A percentile compares a stretch with the other conserved stretches of the same genome.
Evolutionary conservation across 2,329 filamentous ascomycete genomes (phyloP).

Genomic region (Sporothrix brasiliensis): DNA sequence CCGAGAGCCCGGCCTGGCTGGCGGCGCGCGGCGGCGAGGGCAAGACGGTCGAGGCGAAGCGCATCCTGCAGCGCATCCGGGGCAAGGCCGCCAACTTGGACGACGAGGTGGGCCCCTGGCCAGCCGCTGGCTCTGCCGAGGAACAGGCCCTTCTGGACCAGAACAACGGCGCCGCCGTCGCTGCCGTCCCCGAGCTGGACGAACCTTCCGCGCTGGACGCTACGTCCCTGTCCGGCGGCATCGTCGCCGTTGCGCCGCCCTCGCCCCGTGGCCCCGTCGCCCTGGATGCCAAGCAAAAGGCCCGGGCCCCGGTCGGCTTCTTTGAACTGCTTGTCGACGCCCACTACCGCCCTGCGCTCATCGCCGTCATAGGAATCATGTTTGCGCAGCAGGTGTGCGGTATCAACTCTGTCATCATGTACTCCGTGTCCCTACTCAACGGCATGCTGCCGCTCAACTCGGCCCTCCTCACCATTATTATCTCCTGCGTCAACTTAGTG

Average conservation of each 20-base stretch:
- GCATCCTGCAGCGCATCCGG: slow-evolving; percentile 73
- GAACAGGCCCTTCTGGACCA: slow-evolving; percentile 68
- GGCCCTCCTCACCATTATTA: slow-evolving; percentile 79
- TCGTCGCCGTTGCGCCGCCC: slow-evolving; percentile 36
- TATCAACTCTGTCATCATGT: slow-evolving; percentile 98
- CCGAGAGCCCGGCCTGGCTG: slow-evolving; percentile 87
- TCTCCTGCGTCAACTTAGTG: slow-evolving; percentile 83
- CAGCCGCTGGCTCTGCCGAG: slow-evolving; percentile 55
- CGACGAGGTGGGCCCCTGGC: slow-evolving; percentile 70
- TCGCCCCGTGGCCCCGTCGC: slow-evolving; percentile 15
- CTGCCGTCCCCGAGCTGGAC: not conserved
- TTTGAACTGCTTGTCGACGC: slow-evolving; percentile 68
- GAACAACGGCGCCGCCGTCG: not conserved
- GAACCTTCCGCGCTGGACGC: not conserved
- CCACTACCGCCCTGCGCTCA: slow-evolving; percentile 70
- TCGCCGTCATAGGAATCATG: slow-evolving; percentile 90
- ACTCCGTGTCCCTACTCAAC: slow-evolving; percentile 86
- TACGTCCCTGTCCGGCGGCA: slow-evolving; percentile 16
- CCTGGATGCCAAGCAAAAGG: slow-evolving; percentile 34
- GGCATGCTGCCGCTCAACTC: slow-evolving; percentile 80
- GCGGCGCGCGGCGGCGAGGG: slow-evolving; percentile 63
- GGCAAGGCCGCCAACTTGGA: slow-evolving; percentile 69
- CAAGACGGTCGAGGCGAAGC: slow-evolving; percentile 59
- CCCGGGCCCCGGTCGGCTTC: slow-evolving; percentile 56
- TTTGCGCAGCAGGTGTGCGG: slow-evolving; percentile 88